A percentile compares a stretch with the other conserved stretches of the same genome.
Conservation (phyloP, 768 basidiomycete species). For the Boletus edulis region DNA sequence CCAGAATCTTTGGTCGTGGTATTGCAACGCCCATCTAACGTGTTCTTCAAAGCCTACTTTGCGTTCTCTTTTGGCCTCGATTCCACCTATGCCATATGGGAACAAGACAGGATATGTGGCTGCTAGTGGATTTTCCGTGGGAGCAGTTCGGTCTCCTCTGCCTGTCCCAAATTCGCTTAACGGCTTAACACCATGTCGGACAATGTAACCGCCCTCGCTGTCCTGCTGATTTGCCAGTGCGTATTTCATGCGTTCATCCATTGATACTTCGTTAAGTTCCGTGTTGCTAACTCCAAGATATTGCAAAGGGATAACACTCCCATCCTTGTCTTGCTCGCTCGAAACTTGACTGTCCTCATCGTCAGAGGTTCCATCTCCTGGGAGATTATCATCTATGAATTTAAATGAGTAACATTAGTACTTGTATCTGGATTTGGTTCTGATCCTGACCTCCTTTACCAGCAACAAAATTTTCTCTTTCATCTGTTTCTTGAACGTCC, state of each 20-base stretch:
- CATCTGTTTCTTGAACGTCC: too few species aligned
- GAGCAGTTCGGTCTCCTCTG: too few species aligned
- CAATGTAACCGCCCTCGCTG: background rate
- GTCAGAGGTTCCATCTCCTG: too few species aligned
- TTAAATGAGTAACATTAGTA: too few species aligned
- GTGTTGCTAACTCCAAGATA: background rate
- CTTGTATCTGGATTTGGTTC: too few species aligned
- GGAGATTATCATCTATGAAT: background rate
- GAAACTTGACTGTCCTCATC: too few species aligned
- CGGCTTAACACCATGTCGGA: background rate
- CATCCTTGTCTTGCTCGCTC: too few species aligned
- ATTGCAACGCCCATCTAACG: background rate
- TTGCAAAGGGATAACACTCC: background rate
- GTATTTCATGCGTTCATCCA: background rate
- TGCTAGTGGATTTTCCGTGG: background rate
- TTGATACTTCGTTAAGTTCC: background rate
- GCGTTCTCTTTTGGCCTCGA: background rate
- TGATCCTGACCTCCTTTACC: too few species aligned
- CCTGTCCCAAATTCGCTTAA: too few species aligned
- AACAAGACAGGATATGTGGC: background rate
- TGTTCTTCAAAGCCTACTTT: background rate
- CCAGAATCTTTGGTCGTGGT: background rate
- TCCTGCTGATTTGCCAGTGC: background rate
- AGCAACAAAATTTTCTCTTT: too few species aligned
- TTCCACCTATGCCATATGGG: background rate